Percentiles rank a stretch among this genome's conserved stretches.
phyloP scores from a whole-genome alignment of 306 rosid species.

The Malus orientalis region DNA sequence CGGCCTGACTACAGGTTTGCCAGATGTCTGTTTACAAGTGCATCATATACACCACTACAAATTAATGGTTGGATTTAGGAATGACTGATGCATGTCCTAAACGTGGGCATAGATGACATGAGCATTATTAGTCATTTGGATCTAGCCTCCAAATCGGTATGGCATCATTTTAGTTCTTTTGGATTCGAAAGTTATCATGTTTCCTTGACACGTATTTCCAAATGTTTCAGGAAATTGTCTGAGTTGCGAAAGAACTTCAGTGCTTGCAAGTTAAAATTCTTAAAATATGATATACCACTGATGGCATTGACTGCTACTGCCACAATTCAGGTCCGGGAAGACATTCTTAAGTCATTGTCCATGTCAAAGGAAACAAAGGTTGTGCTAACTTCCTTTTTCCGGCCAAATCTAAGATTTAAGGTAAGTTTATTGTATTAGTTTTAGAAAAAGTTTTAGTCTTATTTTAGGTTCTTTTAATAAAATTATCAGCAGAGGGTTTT shows the following conservation, averaged over 20 bases:
- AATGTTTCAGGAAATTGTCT: conserved; percentile 67
- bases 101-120: neutral
- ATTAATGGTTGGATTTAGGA: neutral
- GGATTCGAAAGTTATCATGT: neutral
- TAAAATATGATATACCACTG: conserved; percentile 65
- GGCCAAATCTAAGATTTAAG: conserved; percentile 64
- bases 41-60: neutral
- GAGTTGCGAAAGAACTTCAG: conserved; percentile 67
- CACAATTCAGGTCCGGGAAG: conserved; percentile 62
- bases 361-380: conserved; percentile 66
- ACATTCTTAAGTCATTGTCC: conserved; percentile 59
- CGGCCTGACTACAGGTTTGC: conserved; percentile 87
- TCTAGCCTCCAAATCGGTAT: neutral
- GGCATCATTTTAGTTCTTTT: neutral
- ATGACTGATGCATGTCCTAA: neutral
- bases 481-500: neutral
- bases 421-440: conserved; percentile 36
- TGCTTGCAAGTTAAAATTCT: conserved; percentile 46
- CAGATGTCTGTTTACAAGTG: neutral
- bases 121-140: neutral
- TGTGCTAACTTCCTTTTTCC: conserved; percentile 79
- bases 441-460: conserved; percentile 1
- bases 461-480: neutral
- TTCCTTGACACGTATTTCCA: conserved; percentile 4
- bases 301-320: conserved; percentile 99